Percentiles rank a stretch among this genome's conserved stretches.
phyloP scores from a whole-genome alignment of 768 basidiomycete genomes.

The Mycena leptocephala region DNA sequence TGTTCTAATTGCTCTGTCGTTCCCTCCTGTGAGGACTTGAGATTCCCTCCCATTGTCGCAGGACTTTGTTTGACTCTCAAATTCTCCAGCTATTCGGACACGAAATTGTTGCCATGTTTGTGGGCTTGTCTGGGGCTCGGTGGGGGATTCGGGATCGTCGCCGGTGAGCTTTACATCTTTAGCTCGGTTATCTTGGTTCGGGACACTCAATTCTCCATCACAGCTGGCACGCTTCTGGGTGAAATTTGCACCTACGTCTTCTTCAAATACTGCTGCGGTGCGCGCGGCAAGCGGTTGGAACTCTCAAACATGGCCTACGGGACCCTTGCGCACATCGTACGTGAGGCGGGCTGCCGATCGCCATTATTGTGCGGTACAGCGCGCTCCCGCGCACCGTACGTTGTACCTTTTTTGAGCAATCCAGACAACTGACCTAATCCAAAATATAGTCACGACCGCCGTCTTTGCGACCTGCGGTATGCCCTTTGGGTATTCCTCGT shows the following conservation, averaged over 20 bases:
- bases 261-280: conserved; percentile 71
- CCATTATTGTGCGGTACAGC: conserved; percentile 80
- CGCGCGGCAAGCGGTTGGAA: conserved; percentile 83
- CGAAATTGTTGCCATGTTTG: conserved; percentile 90
- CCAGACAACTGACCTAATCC: too few relatives aligned
- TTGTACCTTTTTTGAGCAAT: conserved; percentile 13
- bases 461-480: conserved; percentile 93
- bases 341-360: conserved; percentile 94
- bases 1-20: conserved; percentile 60
- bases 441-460: conserved; percentile 92
- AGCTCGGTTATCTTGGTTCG: conserved; percentile 52
- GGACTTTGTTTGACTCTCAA: not conserved
- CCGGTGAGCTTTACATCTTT: conserved; percentile 80
- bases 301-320: conserved; percentile 70
- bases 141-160: conserved; percentile 62
- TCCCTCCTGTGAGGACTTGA: conserved; percentile 50
- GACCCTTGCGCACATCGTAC: conserved; percentile 76
- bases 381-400: conserved; percentile 89
- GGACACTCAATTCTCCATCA: not conserved
- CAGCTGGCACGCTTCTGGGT: not conserved
- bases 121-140: conserved; percentile 77
- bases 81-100: conserved; percentile 84
- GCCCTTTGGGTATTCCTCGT: conserved; percentile 81
- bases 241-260: conserved; percentile 3
- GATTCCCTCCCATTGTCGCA: too few relatives aligned